Evolutionary conservation across 2,329 filamentous ascomycete species (phyloP).

Genomic region (Colletotrichum neosansevieriae): DNA sequence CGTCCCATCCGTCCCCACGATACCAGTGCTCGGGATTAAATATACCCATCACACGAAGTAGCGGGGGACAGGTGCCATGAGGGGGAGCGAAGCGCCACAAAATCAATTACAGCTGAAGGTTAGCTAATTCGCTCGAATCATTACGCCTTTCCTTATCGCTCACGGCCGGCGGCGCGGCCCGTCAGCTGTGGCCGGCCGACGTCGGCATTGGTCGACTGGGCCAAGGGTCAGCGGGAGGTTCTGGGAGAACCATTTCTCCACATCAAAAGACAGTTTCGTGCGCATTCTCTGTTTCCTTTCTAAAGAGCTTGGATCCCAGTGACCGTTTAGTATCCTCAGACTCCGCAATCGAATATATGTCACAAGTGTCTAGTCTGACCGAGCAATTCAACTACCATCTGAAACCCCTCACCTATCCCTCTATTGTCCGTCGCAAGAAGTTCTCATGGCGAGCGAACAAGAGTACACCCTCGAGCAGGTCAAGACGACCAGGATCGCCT

Average conservation of each 20-base stretch:
- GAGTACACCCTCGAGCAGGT: slow-evolving; percentile 70
- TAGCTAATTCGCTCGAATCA: slow-evolving; percentile 38
- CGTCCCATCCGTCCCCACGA: too few species aligned
- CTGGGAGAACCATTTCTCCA: slow-evolving; percentile 1
- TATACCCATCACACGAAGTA: too few species aligned
- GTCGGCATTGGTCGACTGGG: slow-evolving; percentile 49
- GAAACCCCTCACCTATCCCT: slow-evolving; percentile 20
- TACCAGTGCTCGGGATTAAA: too few species aligned
- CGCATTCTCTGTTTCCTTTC: not conserved
- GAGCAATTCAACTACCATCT: not conserved
- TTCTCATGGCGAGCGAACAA: slow-evolving; percentile 53
- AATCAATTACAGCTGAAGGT: slow-evolving; percentile 22
- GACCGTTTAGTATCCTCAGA: not conserved
- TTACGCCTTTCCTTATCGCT: slow-evolving; percentile 34
- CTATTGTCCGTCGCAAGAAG: slow-evolving; percentile 6
- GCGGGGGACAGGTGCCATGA: slow-evolving; percentile 16
- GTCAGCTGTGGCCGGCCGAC: slow-evolving; percentile 41
- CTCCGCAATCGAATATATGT: not conserved
- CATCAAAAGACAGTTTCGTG: not conserved
- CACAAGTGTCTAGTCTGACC: not conserved
- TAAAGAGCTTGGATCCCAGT: not conserved
- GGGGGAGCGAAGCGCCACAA: slow-evolving; percentile 22
- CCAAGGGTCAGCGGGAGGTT: not conserved
- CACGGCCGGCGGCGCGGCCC: slow-evolving; percentile 34
- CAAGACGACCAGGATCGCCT: slow-evolving; percentile 59